phyloP scores from a whole-genome alignment of 1,139 yeast species.

The Williopsis jadinii region DNA sequence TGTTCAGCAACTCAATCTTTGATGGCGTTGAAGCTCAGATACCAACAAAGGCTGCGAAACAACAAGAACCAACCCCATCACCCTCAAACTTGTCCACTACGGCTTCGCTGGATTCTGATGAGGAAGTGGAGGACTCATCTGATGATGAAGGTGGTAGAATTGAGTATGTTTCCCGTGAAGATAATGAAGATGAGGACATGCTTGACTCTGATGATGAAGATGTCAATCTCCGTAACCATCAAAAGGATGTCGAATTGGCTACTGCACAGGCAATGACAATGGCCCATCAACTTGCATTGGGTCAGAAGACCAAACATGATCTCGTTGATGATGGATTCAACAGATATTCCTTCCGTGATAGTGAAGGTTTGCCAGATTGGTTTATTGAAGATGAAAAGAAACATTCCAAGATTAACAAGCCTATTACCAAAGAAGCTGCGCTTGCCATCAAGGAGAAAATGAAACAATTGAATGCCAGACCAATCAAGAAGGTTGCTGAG shows the following conservation, averaged over 20 bases:
- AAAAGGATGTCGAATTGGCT: conserved; percentile 69
- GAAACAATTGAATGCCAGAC: conserved; percentile 90
- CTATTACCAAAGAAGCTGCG: conserved; percentile 96
- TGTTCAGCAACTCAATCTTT: conserved; percentile 78
- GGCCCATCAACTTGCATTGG: conserved; percentile 92
- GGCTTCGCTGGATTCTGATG: conserved; percentile 15
- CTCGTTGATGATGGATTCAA: conserved; percentile 87
- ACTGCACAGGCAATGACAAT: conserved; percentile 97
- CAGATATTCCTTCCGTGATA: conserved; percentile 85
- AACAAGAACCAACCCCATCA: conserved; percentile 10
- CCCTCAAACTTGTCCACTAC: conserved; percentile 10
- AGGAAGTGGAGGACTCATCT: conserved; percentile 11
- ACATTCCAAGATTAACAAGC: conserved; percentile 81
- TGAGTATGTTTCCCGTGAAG: conserved; percentile 46
- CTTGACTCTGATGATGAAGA: conserved; percentile 43
- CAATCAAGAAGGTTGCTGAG: conserved; percentile 94
- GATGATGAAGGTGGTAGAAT: conserved; percentile 30
- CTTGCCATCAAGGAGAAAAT: conserved; percentile 84
- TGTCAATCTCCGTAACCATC: conserved; percentile 34
- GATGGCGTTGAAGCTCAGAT: conserved; percentile 38
- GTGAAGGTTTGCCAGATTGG: conserved; percentile 92
- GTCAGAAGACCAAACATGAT: conserved; percentile 78
- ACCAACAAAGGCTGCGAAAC: conserved; percentile 4
- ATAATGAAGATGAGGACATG: conserved; percentile 25
- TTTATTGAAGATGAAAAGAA: conserved; percentile 84